These are phyloP conservation scores for Solanum aculeatissimum DNA, from an alignment of 305 asterid genomes.

Conservation along the genomic window DNA sequence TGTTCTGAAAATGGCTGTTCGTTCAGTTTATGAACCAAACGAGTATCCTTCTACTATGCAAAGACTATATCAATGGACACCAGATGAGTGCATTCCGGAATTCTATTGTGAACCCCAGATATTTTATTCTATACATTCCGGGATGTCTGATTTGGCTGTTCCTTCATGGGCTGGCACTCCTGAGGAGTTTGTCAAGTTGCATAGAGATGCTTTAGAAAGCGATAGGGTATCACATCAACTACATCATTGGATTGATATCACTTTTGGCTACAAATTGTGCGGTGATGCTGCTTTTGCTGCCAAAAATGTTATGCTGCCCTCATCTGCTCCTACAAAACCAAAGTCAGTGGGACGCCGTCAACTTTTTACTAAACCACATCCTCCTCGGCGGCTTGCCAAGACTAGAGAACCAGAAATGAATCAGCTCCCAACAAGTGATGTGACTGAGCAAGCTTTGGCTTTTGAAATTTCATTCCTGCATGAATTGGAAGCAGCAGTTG, in stretches of 20 bases:
- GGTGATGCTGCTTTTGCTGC: conserved; percentile 91
- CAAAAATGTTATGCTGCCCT: conserved; percentile 86
- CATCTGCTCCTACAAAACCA: conserved; percentile 42
- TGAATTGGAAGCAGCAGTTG: conserved; percentile 65
- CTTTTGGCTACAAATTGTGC: conserved; percentile 92
- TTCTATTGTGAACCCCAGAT: conserved; percentile 82
- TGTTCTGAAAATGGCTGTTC: conserved; percentile 76
- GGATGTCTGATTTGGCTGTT: conserved; percentile 93
- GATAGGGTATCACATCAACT: conserved; percentile 55
- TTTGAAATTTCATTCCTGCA: conserved; percentile 31
- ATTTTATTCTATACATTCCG: conserved; percentile 71
- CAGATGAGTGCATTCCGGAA: conserved; percentile 98
- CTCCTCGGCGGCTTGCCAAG: conserved; percentile 43
- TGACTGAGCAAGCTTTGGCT: conserved; percentile 12
- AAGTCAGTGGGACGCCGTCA: conserved; percentile 88
- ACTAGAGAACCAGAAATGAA: conserved; percentile 9
- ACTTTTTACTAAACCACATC: conserved; percentile 84
- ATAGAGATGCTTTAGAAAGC: conserved; percentile 80
- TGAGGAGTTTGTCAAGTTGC: conserved; percentile 78
- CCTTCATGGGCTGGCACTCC: conserved; percentile 92
- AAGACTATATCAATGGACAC: conserved; percentile 96
- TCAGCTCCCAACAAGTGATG: conserved; percentile 7
- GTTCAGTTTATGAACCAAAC: conserved; percentile 98
- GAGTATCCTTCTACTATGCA: conserved; percentile 98
- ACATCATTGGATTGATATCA: conserved; percentile 94